phyloP scores from a whole-genome alignment of 2,329 filamentous ascomycete genomes.

The Fusarium kyushuense region DNA sequence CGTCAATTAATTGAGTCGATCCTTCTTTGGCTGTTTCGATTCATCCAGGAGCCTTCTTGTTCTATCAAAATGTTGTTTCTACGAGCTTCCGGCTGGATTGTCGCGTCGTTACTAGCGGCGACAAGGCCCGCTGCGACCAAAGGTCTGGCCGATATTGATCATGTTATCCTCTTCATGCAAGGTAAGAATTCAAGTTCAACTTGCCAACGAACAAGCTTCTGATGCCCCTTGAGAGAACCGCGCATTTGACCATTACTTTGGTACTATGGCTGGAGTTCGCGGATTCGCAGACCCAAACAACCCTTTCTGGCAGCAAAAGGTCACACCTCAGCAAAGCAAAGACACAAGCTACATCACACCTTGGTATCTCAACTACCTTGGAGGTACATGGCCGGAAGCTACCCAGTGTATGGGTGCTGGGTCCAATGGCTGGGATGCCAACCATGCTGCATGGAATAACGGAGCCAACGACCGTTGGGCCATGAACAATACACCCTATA shows the following conservation, averaged over 20 bases:
- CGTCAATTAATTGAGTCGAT: background rate
- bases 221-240: conserved; percentile 12
- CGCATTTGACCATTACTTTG: conserved; percentile 25
- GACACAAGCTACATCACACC: conserved; percentile 40
- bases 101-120: conserved; percentile 1
- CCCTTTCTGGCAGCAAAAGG: conserved; percentile 13
- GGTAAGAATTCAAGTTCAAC: too few relatives aligned
- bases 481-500: conserved; percentile 48
- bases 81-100: background rate
- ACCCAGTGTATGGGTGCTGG: conserved; percentile 67
- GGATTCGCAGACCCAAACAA: conserved; percentile 22
- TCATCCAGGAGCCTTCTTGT: too few relatives aligned
- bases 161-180: conserved; percentile 21
- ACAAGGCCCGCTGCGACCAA: background rate
- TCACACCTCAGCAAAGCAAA: conserved; percentile 8
- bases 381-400: conserved; percentile 61
- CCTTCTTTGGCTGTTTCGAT: conserved; percentile 12
- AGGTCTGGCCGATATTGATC: conserved; percentile 17
- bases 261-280: conserved; percentile 21
- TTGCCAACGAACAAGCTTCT: too few relatives aligned
- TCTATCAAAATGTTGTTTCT: conserved; percentile 8
- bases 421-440: conserved; percentile 63
- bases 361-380: conserved; percentile 67
- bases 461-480: conserved; percentile 67
- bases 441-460: conserved; percentile 64